Conservation (phyloP, 805 yeast genomes). For the Saturnispora ahearnii region DNA sequence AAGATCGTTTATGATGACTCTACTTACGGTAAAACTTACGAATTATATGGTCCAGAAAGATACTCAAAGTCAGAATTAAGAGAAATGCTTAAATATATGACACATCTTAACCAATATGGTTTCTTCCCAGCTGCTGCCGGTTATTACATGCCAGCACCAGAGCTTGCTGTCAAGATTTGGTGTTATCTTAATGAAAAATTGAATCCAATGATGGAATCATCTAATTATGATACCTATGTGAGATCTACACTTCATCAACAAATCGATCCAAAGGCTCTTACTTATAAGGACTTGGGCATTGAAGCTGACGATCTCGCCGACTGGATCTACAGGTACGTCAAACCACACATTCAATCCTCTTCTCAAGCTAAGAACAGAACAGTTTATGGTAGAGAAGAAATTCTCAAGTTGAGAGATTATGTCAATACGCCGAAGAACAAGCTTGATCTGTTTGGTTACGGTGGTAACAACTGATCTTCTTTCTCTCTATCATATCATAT, state of each 20-base stretch:
- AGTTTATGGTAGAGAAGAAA: constrained; percentile 30
- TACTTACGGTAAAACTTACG: constrained; percentile 68
- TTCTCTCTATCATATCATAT: neutral
- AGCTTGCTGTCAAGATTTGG: constrained; percentile 25
- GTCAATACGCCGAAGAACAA: constrained; percentile 30
- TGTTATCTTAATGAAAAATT: constrained; percentile 33
- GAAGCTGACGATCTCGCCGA: constrained; percentile 45
- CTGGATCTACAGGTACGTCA: constrained; percentile 36
- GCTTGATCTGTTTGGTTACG: constrained; percentile 25
- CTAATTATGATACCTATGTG: constrained; percentile 66
- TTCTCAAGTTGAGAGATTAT: constrained; percentile 28
- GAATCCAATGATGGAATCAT: constrained; percentile 31
- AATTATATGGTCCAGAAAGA: constrained; percentile 64
- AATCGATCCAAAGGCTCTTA: constrained; percentile 49
- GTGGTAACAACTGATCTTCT: constrained; percentile 8
- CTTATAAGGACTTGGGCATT: constrained; percentile 66
- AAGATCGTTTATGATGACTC: constrained; percentile 73
- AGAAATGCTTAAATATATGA: constrained; percentile 51
- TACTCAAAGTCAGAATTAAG: constrained; percentile 55
- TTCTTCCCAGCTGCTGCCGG: constrained; percentile 31
- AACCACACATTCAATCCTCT: constrained; percentile 28
- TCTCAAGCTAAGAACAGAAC: constrained; percentile 32
- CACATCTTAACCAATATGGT: constrained; percentile 29
- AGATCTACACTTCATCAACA: constrained; percentile 63
- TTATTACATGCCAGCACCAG: constrained; percentile 33